phyloP scores from a whole-genome alignment of 2,329 filamentous ascomycete genomes.

The Elsinoe perseae region DNA sequence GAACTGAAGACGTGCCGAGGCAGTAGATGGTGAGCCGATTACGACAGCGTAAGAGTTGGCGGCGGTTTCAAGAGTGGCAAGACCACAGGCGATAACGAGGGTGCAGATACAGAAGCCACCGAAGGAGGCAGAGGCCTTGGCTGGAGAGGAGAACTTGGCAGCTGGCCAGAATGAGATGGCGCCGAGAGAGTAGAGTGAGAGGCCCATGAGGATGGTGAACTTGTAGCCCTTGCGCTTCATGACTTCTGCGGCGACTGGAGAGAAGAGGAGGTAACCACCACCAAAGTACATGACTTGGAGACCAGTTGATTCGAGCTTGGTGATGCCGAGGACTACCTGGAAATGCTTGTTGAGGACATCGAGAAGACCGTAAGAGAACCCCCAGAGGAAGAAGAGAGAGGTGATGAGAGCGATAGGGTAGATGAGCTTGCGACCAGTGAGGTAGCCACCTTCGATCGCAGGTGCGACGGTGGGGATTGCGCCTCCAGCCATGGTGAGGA shows the following conservation, averaged over 20 bases:
- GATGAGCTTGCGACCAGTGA: slow-evolving; percentile 41
- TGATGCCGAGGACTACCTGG: slow-evolving; percentile 35
- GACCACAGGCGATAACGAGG: slow-evolving; percentile 34
- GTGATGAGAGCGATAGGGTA: slow-evolving; percentile 43
- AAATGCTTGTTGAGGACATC: slow-evolving; percentile 48
- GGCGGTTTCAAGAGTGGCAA: slow-evolving; percentile 34
- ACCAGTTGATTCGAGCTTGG: slow-evolving; percentile 36
- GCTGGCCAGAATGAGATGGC: slow-evolving; percentile 35
- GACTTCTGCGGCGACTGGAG: slow-evolving; percentile 37
- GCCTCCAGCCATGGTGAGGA: slow-evolving; percentile 33
- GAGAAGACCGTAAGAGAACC: slow-evolving; percentile 39
- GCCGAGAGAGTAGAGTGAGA: slow-evolving; percentile 32
- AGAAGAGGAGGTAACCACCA: slow-evolving; percentile 37
- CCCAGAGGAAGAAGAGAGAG: slow-evolving; percentile 41
- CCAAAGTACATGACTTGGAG: slow-evolving; percentile 39
- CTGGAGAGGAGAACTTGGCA: slow-evolving; percentile 28
- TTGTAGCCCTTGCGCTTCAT: slow-evolving; percentile 40
- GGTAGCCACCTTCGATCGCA: slow-evolving; percentile 34
- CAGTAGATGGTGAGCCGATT: slow-evolving; percentile 31
- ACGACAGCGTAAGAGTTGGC: slow-evolving; percentile 36
- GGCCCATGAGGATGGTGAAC: slow-evolving; percentile 38
- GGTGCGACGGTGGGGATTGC: slow-evolving; percentile 34
- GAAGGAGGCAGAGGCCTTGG: slow-evolving; percentile 29
- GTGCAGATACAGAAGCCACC: slow-evolving; percentile 34
- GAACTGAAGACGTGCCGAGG: slow-evolving; percentile 34